A percentile compares a stretch with the other conserved stretches of the same genome.
phyloP scores from a whole-genome alignment of 345 rosid genomes.

The Gynandropsis gynandra region DNA sequence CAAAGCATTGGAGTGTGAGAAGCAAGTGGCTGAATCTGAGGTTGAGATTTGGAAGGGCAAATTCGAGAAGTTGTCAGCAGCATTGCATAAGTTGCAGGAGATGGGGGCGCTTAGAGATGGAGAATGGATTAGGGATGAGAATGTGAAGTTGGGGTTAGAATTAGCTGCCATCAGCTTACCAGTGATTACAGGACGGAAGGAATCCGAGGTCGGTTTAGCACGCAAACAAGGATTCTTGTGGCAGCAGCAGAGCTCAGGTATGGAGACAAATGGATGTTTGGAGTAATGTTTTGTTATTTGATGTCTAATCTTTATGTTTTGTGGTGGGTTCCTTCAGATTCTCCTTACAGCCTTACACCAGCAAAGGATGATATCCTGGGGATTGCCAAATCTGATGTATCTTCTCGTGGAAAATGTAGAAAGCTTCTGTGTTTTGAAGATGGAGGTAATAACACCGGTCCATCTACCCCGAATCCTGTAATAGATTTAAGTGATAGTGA shows the following conservation, averaged over 20 bases:
- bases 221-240: neutral
- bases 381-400: slow-evolving; percentile 20
- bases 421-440: slow-evolving; percentile 43
- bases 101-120: slow-evolving; percentile 9
- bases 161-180: slow-evolving; percentile 1
- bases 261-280: slow-evolving; percentile 5
- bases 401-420: slow-evolving; percentile 22
- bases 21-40: slow-evolving; percentile 41
- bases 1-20: slow-evolving; percentile 36
- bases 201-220: slow-evolving; percentile 11
- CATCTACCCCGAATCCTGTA: slow-evolving; percentile 20
- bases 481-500: slow-evolving; percentile 47
- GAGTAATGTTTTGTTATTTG: slow-evolving; percentile 1
- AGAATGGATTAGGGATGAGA: slow-evolving; percentile 17
- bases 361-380: slow-evolving; percentile 16
- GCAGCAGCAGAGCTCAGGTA: slow-evolving; percentile 25
- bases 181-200: neutral
- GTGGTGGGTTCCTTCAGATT: slow-evolving; percentile 25
- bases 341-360: slow-evolving; percentile 28
- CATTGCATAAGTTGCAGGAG: slow-evolving; percentile 21
- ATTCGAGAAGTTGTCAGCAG: slow-evolving; percentile 38
- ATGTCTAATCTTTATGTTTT: neutral
- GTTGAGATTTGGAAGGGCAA: slow-evolving; percentile 45
- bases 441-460: slow-evolving; percentile 25
- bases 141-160: slow-evolving; percentile 15